Evolutionary conservation across 2,329 filamentous ascomycete species (phyloP).

Genomic region (Neophaeococcomyces aloes): DNA sequence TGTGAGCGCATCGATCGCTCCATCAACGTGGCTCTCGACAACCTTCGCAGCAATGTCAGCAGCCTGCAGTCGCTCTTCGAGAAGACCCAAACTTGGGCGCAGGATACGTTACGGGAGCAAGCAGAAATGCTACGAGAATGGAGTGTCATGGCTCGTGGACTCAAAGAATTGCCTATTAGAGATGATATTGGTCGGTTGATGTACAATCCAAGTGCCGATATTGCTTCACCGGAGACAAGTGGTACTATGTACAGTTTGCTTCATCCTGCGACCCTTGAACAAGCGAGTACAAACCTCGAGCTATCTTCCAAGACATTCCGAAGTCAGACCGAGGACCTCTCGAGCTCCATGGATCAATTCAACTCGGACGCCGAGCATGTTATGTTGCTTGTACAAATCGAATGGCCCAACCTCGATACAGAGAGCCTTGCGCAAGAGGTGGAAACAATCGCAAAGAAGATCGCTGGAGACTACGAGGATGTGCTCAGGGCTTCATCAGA

Average conservation of each 20-base stretch:
- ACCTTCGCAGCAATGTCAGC: slow-evolving; percentile 44
- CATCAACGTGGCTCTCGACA: slow-evolving; percentile 74
- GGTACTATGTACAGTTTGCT: slow-evolving; percentile 18
- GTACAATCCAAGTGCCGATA: slow-evolving; percentile 18
- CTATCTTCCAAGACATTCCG: slow-evolving; percentile 14
- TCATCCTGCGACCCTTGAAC: slow-evolving; percentile 12
- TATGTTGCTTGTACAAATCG: slow-evolving; percentile 8
- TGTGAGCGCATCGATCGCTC: slow-evolving; percentile 68
- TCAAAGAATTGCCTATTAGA: slow-evolving; percentile 34
- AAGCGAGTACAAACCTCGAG: slow-evolving; percentile 14
- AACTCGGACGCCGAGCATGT: slow-evolving; percentile 14
- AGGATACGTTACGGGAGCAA: slow-evolving; percentile 35
- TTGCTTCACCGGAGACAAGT: slow-evolving; percentile 5
- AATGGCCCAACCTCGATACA: slow-evolving; percentile 16
- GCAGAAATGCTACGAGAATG: slow-evolving; percentile 34
- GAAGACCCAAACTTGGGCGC: slow-evolving; percentile 37
- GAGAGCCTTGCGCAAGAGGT: slow-evolving; percentile 48
- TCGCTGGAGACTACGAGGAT: slow-evolving; percentile 74
- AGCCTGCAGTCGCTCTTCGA: slow-evolving; percentile 36
- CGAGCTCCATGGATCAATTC: slow-evolving; percentile 12
- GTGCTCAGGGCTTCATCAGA: slow-evolving; percentile 58
- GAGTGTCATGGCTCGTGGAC: slow-evolving; percentile 28
- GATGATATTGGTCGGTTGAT: slow-evolving; percentile 32
- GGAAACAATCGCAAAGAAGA: slow-evolving; percentile 72
- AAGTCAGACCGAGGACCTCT: slow-evolving; percentile 11